These are phyloP conservation scores for Metarhizium robertsii DNA, from an alignment of 2,329 filamentous ascomycete species.

Conservation along the genomic window DNA sequence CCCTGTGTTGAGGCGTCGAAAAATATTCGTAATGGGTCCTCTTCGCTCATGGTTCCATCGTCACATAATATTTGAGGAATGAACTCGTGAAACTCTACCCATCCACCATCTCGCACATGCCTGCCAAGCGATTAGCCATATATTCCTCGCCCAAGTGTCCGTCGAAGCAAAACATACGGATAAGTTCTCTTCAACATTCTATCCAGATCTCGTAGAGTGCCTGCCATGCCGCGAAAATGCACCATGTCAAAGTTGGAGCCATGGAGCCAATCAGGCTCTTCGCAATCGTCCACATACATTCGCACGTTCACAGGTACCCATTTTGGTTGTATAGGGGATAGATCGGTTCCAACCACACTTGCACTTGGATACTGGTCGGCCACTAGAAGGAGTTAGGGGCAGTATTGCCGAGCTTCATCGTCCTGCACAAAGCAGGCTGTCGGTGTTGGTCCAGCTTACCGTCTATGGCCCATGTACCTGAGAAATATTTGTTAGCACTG, in stretches of 20 bases:
- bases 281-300: constrained; percentile 54
- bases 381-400: constrained; percentile 15
- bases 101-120: constrained; percentile 36
- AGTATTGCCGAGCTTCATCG: background rate
- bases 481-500: background rate
- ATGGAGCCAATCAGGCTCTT: constrained; percentile 44
- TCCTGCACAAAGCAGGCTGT: background rate
- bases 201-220: constrained; percentile 39
- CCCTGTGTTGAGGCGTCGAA: constrained; percentile 21
- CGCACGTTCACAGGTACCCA: constrained; percentile 50
- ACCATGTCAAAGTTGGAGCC: constrained; percentile 48
- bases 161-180: constrained; percentile 13
- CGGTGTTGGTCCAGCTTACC: constrained; percentile 17
- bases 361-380: constrained; percentile 32
- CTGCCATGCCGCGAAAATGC: constrained; percentile 39
- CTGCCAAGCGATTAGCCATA: constrained; percentile 14
- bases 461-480: constrained; percentile 45
- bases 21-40: constrained; percentile 28
- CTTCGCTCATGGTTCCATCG: constrained; percentile 31
- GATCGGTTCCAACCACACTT: constrained; percentile 30
- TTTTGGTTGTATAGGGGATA: constrained; percentile 36
- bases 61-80: constrained; percentile 31
- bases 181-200: constrained; percentile 33
- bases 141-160: background rate
- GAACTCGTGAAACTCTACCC: constrained; percentile 41